Conservation (phyloP, 768 basidiomycete genomes). For the Tricholoma matsutake region DNA sequence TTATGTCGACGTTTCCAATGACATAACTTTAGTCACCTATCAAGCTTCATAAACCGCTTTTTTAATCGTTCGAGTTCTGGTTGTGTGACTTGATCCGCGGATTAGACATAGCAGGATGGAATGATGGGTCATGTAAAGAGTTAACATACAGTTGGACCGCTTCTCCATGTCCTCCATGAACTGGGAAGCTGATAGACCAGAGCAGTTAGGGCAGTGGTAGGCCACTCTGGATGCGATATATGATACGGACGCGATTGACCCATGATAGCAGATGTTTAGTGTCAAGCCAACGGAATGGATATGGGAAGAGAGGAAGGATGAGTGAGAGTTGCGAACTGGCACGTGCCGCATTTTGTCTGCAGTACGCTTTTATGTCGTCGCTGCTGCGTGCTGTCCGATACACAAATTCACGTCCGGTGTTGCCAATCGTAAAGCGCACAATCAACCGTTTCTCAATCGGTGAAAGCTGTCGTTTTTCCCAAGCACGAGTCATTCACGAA, state of each 20-base stretch:
- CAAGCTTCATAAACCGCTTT: slow-evolving; percentile 99
- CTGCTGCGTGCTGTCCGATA: not conserved
- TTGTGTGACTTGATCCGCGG: slow-evolving; percentile 70
- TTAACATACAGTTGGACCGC: slow-evolving; percentile 89
- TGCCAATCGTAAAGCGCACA: not conserved
- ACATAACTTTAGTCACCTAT: slow-evolving; percentile 55
- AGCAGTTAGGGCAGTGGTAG: slow-evolving; percentile 3
- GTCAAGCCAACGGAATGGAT: not conserved
- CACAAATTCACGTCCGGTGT: not conserved
- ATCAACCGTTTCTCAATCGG: not conserved
- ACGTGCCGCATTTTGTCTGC: not conserved
- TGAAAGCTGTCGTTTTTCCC: not conserved
- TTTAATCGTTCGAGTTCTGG: slow-evolving; percentile 92
- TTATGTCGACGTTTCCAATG: not conserved
- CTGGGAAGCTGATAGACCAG: slow-evolving; percentile 63
- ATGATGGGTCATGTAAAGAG: not conserved
- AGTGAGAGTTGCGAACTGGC: not conserved
- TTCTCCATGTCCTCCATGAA: slow-evolving; percentile 98
- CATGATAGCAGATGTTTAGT: slow-evolving; percentile 32
- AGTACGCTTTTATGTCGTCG: not conserved
- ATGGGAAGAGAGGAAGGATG: not conserved
- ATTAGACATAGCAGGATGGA: slow-evolving; percentile 7
- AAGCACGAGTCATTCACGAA: not conserved
- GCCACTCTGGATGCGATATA: not conserved
- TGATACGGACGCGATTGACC: slow-evolving; percentile 76